These are phyloP conservation scores for Hypoxylon trugodes DNA, from an alignment of 495 filamentous ascomycete genomes.

Conservation along the genomic window DNA sequence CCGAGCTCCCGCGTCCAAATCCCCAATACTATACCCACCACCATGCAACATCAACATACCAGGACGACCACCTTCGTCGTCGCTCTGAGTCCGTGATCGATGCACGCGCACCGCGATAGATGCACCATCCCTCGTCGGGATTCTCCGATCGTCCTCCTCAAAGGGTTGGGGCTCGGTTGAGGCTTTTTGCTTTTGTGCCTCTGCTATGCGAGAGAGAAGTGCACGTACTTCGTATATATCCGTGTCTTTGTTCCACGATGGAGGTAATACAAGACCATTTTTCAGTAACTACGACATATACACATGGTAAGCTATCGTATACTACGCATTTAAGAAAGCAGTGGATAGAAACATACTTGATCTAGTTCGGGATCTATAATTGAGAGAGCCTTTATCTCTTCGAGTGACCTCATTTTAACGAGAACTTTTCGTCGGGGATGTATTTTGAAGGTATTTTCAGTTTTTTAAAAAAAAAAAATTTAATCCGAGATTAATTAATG, in stretches of 20 bases:
- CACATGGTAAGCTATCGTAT: background rate
- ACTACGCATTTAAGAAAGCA: background rate
- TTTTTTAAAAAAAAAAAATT: too few species aligned
- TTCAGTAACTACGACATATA: background rate
- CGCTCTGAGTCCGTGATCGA: slow-evolving; percentile 4
- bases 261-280: background rate
- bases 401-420: slow-evolving; percentile 2
- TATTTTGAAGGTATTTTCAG: too few species aligned
- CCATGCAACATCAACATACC: slow-evolving; percentile 53
- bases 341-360: background rate
- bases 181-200: background rate
- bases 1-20: slow-evolving; percentile 40
- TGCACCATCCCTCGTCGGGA: slow-evolving; percentile 51
- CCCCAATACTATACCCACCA: slow-evolving; percentile 54
- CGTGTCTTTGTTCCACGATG: slow-evolving; percentile 18
- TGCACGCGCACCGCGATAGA: slow-evolving; percentile 44
- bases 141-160: slow-evolving; percentile 26
- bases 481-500: too few species aligned
- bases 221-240: slow-evolving; percentile 19
- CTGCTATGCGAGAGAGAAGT: background rate
- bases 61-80: slow-evolving; percentile 35
- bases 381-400: slow-evolving; percentile 24
- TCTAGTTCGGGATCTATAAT: slow-evolving; percentile 19
- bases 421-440: too few species aligned
- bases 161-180: background rate